phyloP scores from a whole-genome alignment of 31 red algal species.

The Bonnemaisonia californica region DNA sequence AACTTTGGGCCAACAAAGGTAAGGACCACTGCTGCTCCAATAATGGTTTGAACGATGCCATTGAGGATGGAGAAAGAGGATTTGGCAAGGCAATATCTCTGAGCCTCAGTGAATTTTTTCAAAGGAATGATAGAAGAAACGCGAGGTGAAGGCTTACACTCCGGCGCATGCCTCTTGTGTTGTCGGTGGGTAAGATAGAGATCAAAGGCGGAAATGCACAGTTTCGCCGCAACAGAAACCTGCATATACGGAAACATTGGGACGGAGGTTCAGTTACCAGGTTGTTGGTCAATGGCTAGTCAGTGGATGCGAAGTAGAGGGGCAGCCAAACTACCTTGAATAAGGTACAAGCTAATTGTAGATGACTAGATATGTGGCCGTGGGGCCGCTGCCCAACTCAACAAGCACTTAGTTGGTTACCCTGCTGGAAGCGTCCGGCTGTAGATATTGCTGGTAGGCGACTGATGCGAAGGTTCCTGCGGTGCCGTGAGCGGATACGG shows the following conservation, averaged over 20 bases:
- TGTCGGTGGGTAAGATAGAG: slow-evolving; percentile 67
- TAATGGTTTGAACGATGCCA: slow-evolving; percentile 24
- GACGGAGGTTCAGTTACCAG: too few relatives aligned
- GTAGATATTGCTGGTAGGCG: too few relatives aligned
- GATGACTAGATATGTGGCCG: too few relatives aligned
- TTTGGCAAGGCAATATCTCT: slow-evolving; percentile 66
- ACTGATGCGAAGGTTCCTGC: too few relatives aligned
- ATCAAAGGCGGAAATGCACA: slow-evolving; percentile 46
- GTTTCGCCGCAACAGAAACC: slow-evolving; percentile 30
- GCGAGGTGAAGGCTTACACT: slow-evolving; percentile 20
- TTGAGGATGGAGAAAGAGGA: slow-evolving; percentile 62
- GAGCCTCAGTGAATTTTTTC: slow-evolving; percentile 49
- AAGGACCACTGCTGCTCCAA: slow-evolving; percentile 29
- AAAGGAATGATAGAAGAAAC: slow-evolving; percentile 43
- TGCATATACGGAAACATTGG: slow-evolving; percentile 66
- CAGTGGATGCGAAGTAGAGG: too few relatives aligned
- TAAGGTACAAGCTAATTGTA: too few relatives aligned
- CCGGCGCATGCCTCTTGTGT: slow-evolving; percentile 34
- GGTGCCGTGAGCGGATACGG: too few relatives aligned
- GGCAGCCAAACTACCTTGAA: too few relatives aligned
- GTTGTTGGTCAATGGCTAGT: too few relatives aligned
- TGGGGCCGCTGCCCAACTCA: too few relatives aligned
- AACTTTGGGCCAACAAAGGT: slow-evolving; percentile 32
- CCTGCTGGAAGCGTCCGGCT: too few relatives aligned
- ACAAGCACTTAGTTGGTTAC: too few relatives aligned